phyloP scores from a whole-genome alignment of 116 monocot species.

The Posidonia oceanica region DNA sequence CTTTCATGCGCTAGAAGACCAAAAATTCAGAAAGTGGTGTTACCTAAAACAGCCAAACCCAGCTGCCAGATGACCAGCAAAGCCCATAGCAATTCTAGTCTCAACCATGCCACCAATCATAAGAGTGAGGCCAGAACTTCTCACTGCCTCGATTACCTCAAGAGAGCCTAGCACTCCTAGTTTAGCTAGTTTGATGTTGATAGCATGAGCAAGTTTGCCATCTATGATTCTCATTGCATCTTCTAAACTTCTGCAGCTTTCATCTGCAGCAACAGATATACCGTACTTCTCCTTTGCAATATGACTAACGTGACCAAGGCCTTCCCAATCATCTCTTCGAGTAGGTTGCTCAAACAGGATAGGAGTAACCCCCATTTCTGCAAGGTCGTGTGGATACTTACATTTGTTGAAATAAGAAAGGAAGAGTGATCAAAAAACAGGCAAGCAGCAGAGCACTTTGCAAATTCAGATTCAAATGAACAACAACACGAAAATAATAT shows the following conservation, averaged over 20 bases:
- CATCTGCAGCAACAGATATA: slow-evolving; percentile 86
- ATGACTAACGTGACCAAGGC: slow-evolving; percentile 46
- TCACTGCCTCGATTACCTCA: slow-evolving; percentile 56
- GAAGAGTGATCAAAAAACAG: not conserved
- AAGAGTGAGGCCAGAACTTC: slow-evolving; percentile 35
- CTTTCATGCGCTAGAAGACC: not conserved
- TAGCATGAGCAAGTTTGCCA: slow-evolving; percentile 74
- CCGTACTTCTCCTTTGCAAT: slow-evolving; percentile 63
- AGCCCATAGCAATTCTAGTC: slow-evolving; percentile 90
- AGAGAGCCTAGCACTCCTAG: slow-evolving; percentile 72
- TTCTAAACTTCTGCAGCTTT: slow-evolving; percentile 79
- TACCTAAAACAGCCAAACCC: slow-evolving; percentile 91
- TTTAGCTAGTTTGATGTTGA: slow-evolving; percentile 92
- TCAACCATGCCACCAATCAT: slow-evolving; percentile 99
- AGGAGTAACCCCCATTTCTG: slow-evolving; percentile 73
- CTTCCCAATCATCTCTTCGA: slow-evolving; percentile 86
- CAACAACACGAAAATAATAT: not conserved
- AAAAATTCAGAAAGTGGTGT: not conserved
- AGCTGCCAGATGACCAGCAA: slow-evolving; percentile 89
- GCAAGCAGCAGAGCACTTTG: not conserved
- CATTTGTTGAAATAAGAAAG: not conserved
- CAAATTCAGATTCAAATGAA: not conserved
- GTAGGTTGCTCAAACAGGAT: slow-evolving; percentile 92
- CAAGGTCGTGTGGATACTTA: not conserved
- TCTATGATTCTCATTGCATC: slow-evolving; percentile 78